Evolutionary conservation across 2,329 filamentous ascomycete genomes (phyloP).

Genomic region (Drechslerella stenobrocha): DNA sequence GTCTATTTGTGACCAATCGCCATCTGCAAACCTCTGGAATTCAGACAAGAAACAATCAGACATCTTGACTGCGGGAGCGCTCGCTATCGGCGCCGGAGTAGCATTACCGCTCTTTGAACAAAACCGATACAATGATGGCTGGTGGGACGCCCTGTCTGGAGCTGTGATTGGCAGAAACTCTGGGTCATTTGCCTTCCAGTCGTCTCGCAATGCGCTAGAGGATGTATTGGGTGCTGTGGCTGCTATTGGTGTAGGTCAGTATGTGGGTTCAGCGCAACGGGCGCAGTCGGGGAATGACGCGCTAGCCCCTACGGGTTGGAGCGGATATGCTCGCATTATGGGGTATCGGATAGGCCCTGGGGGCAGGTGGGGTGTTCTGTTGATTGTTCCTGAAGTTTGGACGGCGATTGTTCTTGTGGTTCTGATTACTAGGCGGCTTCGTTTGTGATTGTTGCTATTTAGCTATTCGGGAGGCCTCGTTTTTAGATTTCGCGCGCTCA

Average conservation of each 20-base stretch:
- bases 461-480: not conserved
- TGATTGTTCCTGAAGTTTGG: constrained; percentile 41
- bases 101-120: constrained; percentile 28
- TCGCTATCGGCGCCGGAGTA: constrained; percentile 38
- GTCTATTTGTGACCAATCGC: constrained; percentile 13
- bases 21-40: constrained; percentile 33
- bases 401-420: constrained; percentile 21
- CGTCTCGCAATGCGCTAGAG: constrained; percentile 33
- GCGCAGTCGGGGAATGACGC: constrained; percentile 17
- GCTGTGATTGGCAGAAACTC: constrained; percentile 22
- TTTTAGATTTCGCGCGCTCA: not conserved
- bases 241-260: constrained; percentile 36
- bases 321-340: constrained; percentile 22
- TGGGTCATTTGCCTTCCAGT: constrained; percentile 27
- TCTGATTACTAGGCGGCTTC: constrained; percentile 21
- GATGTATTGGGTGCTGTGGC: constrained; percentile 26
- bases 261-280: constrained; percentile 25
- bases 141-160: constrained; percentile 34
- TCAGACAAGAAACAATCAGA: constrained; percentile 24
- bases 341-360: constrained; percentile 41
- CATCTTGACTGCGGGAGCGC: constrained; percentile 26
- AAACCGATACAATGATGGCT: constrained; percentile 39
- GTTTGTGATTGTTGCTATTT: too few species aligned
- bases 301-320: constrained; percentile 16
- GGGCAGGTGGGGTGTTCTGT: constrained; percentile 32